Base-by-base conservation (phyloP, 345 rosid species). In the Anastatica hierochuntica region DNA sequence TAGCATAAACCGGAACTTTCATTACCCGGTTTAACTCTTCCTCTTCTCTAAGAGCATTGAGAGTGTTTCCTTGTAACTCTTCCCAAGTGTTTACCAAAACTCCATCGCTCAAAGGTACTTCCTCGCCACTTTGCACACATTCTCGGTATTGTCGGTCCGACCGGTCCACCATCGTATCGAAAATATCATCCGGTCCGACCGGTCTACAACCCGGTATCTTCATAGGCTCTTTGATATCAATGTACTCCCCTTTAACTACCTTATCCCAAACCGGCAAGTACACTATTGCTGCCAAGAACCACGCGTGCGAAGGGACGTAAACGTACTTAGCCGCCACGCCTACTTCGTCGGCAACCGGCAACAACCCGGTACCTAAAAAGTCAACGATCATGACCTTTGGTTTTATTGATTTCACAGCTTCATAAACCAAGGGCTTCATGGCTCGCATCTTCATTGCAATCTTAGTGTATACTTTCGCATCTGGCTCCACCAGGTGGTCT, bases 11-110 rank as follows among this genome's bases (percentile, higher is more conserved):
- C 4, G 80, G 81, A 13, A 37, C 72, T 36, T 60, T 75, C 0
- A 47, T 21, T 5, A 62, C 8, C 20, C 9, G 43, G 4, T 69
- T 71, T 16, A 72, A 36, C 0, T 34, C 45, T 8, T 31, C 43
- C 12, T 43, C 62, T 30, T 62, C 64, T 30, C 44, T 64, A 8
- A 82, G 27, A 3, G 95, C 79, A 1, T 43, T 37, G 1, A 79
- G 72, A 8, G 76, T 66, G 16, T 27, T n/a, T 0, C 69, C 43
- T 57, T 82, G 61, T 40, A 82, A 48, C 14, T 76, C 85, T 26
- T 79, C 81, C 90, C 84, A 82, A 3, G 73, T 74, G 64, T 76
- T 85, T 10, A 82, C 38, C 66, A 85, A 62, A 56, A 82, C 59
- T 10, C 84, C 95, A 66, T 78, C 77, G 23, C 75, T 60, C 53